These are phyloP conservation scores for Yamadazyma sp. DNA, from an alignment of 805 yeast genomes.

Conservation along the genomic window DNA sequence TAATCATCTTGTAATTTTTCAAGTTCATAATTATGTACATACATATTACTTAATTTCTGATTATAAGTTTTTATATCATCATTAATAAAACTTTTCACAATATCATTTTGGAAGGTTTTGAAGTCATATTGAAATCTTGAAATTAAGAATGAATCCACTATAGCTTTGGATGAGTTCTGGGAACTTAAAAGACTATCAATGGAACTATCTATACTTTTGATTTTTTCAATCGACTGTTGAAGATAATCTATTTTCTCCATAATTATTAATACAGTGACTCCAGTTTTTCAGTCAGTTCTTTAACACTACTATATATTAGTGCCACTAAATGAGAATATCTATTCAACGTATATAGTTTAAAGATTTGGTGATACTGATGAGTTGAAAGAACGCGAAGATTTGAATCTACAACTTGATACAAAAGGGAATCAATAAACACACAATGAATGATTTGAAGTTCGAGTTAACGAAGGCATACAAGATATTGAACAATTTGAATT, in stretches of 20 bases:
- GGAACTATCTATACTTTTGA: too few relatives aligned
- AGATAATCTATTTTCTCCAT: not conserved
- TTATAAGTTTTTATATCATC: slow-evolving; percentile 28
- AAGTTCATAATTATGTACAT: slow-evolving; percentile 23
- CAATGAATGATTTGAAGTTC: not conserved
- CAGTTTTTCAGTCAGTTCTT: too few relatives aligned
- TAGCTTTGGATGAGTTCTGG: slow-evolving; percentile 9
- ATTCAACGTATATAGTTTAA: too few relatives aligned
- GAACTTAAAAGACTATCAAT: slow-evolving; percentile 1
- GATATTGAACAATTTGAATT: slow-evolving; percentile 52
- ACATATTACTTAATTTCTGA: slow-evolving; percentile 25
- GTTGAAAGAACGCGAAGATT: too few relatives aligned
- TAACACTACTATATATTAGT: too few relatives aligned
- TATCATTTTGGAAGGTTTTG: slow-evolving; percentile 25
- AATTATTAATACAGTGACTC: too few relatives aligned
- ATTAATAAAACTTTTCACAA: slow-evolving; percentile 18
- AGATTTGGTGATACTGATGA: too few relatives aligned
- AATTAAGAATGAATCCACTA: slow-evolving; percentile 34
- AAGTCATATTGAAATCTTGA: slow-evolving; percentile 28
- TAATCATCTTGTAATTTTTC: slow-evolving; percentile 20
- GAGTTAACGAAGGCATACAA: slow-evolving; percentile 19
- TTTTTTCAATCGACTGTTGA: slow-evolving; percentile 1
- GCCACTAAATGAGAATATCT: too few relatives aligned
- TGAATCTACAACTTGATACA: too few relatives aligned
- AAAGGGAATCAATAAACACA: too few relatives aligned